phyloP scores from a whole-genome alignment of 495 filamentous ascomycete genomes.

The Extremus antarcticus region DNA sequence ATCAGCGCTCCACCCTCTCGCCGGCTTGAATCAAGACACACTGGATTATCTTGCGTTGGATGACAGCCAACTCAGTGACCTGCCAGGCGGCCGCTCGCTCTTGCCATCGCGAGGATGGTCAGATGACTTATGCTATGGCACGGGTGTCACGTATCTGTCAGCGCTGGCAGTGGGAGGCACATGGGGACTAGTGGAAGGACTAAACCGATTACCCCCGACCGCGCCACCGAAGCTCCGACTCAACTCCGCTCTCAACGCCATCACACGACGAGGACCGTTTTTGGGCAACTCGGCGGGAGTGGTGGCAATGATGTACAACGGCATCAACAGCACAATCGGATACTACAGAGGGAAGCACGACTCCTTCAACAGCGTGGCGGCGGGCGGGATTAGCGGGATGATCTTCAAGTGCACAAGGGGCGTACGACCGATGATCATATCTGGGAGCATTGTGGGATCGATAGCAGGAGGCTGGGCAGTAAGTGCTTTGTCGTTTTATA shows the following conservation, averaged over 20 bases:
- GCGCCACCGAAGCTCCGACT: conserved; percentile 82
- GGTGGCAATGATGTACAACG: conserved; percentile 70
- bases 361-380: conserved; percentile 71
- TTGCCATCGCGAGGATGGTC: conserved; percentile 93
- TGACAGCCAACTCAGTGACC: conserved; percentile 75
- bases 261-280: conserved; percentile 91
- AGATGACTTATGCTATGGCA: conserved; percentile 95
- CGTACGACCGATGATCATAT: conserved; percentile 82
- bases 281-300: conserved; percentile 91
- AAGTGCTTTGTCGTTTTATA: conserved; percentile 8
- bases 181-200: conserved; percentile 83
- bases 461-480: conserved; percentile 85
- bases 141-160: conserved; percentile 81
- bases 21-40: conserved; percentile 80
- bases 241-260: conserved; percentile 84
- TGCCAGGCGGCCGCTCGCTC: conserved; percentile 75
- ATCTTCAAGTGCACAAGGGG: conserved; percentile 93
- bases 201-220: conserved; percentile 56
- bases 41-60: conserved; percentile 91
- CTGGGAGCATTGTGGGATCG: conserved; percentile 71
- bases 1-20: conserved; percentile 79
- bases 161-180: conserved; percentile 77
- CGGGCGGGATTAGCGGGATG: conserved; percentile 79
- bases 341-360: conserved; percentile 83
- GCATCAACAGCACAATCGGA: conserved; percentile 84